Conservation (phyloP, 2,329 filamentous ascomycete genomes). For the Aspergillus cejpii region DNA sequence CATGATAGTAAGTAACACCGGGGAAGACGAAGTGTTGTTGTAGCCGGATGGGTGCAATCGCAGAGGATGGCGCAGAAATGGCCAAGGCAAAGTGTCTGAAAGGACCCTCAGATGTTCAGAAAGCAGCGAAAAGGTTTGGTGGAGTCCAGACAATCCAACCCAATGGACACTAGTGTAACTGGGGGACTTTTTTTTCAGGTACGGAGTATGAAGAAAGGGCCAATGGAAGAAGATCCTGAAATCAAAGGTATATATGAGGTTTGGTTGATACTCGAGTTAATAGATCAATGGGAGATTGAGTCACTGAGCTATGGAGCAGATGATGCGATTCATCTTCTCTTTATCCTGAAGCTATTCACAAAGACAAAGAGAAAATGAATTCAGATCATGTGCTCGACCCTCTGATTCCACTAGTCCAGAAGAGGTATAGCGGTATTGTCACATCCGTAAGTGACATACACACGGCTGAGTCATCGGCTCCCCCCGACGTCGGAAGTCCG, state of each 20-base stretch:
- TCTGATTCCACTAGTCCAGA: conserved; percentile 11
- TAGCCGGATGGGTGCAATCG: neutral
- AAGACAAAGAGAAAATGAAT: neutral
- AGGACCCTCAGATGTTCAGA: conserved; percentile 9
- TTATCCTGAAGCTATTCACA: neutral
- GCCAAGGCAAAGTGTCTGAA: conserved; percentile 4
- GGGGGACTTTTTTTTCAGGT: neutral
- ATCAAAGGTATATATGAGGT: conserved; percentile 1
- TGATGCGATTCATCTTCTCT: neutral
- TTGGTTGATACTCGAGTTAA: neutral
- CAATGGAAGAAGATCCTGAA: neutral
- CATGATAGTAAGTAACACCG: conserved; percentile 46
- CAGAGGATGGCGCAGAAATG: neutral
- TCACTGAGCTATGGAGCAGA: too few relatives aligned
- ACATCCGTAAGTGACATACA: conserved; percentile 5
- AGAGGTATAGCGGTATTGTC: conserved; percentile 11
- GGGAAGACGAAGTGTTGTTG: neutral
- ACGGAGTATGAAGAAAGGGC: neutral
- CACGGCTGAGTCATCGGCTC: conserved; percentile 31
- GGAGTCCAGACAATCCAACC: conserved; percentile 14
- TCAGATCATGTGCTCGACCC: conserved; percentile 3
- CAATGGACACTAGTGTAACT: conserved; percentile 12
- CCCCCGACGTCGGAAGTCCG: conserved; percentile 33
- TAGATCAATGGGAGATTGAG: neutral
- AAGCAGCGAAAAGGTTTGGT: conserved; percentile 8